Evolutionary conservation across 805 yeast genomes (phyloP), one percentile per base, ranked within the genome.

Genomic region (Candida schatavii): DNA sequence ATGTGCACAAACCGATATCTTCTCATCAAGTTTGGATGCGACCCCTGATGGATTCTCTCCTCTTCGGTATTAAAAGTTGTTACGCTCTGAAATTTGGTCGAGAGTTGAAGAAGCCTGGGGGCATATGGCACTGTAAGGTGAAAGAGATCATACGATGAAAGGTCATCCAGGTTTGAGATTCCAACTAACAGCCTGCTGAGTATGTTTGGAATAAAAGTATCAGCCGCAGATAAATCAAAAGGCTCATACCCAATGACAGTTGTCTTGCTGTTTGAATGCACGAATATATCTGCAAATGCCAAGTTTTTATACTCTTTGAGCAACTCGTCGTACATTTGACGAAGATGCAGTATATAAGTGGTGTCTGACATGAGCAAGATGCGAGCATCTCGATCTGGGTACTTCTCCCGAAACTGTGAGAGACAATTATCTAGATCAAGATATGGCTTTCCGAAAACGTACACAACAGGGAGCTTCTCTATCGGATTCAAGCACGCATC

Each of bases 401-500:
- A 80, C 3, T 66, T 57, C 2, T 56, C 56, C 22, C 57, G 57
- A 49, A 89, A 78, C 20, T 62, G 55, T 0, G 50, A 52, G 0
- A 70, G 52, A 0, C 81, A 51, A 0, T 37, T 30, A 0, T 63
- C 69, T 2, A 70, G 11, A 43, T 85, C 77, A 19, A 86, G 47
- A 7, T 59, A 60, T 2, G 90, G 87, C 45, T 68, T 74, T 1
- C 96, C 96, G 59, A 90, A 81, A 0, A 88, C 83, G 55, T 88
- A 91, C 0, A 83, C 79, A 0, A 89, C 87, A 0, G 85, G 81
- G n/a, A 88, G 57, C 34, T 78, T 78, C 35, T 78, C 80, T 4
- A 88, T 81, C 0, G 89, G 85, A 51, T 85, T 89, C 56, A 93
- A 63, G 61, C 99, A 93, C 0, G 98, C 91, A 57, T 88, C 95